These are phyloP conservation scores for Cordyceps pruinosa DNA, from an alignment of 2,329 filamentous ascomycete genomes.

Conservation along the genomic window DNA sequence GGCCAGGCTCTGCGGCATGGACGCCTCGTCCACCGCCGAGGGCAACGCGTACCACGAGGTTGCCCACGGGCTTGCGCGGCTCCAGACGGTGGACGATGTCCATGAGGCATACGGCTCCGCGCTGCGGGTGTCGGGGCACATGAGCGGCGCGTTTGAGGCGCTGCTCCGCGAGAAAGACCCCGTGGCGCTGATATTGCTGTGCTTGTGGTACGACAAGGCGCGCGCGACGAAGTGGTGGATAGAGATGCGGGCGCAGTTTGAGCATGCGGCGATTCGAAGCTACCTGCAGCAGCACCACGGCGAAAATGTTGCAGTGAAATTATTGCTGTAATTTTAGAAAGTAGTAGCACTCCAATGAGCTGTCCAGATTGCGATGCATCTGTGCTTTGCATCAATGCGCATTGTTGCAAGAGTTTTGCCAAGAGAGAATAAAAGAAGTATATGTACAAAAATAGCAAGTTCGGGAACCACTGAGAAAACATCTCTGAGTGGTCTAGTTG, in stretches of 20 bases:
- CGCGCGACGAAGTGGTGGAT: conserved; percentile 2
- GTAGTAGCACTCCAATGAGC: too few species aligned
- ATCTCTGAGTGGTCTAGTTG: conserved; percentile 23
- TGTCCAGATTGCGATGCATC: too few species aligned
- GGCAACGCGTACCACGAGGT: neutral
- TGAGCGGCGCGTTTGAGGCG: neutral
- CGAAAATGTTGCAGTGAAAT: neutral
- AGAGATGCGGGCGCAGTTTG: conserved; percentile 1
- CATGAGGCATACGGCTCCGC: neutral
- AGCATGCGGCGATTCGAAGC: neutral
- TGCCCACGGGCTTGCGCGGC: neutral
- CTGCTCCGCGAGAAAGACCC: neutral
- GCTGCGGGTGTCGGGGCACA: neutral
- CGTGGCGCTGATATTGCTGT: neutral
- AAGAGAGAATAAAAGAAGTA: too few species aligned
- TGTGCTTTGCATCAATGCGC: too few species aligned
- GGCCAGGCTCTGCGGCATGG: neutral
- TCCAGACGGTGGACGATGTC: neutral
- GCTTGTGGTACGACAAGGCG: neutral
- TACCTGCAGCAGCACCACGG: neutral
- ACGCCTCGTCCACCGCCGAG: neutral
- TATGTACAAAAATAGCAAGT: too few species aligned
- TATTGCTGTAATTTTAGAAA: neutral
- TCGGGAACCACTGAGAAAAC: neutral
- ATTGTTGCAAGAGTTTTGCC: too few species aligned